Evolutionary conservation across 108 stramenopile species (phyloP).

Genomic region (Cyclotella sp.): DNA sequence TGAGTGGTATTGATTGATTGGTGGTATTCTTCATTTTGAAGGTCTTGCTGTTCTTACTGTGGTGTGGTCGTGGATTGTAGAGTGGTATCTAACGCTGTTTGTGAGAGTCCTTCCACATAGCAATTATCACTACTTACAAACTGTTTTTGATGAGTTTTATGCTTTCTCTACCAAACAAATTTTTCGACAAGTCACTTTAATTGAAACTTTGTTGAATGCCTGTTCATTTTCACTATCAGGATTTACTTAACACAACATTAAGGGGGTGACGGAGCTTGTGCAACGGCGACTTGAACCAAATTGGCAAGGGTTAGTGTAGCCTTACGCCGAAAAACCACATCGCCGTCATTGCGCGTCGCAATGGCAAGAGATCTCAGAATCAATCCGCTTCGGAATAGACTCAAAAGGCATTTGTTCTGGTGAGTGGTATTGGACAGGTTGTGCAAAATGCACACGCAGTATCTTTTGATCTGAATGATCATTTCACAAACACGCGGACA

Average conservation of each 20-base stretch:
- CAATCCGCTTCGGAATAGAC: neutral
- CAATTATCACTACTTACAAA: slow-evolving; percentile 55
- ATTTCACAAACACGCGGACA: neutral
- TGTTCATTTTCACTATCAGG: too few species aligned
- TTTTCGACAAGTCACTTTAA: too few species aligned
- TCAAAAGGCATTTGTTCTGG: neutral
- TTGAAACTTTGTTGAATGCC: too few species aligned
- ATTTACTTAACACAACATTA: neutral
- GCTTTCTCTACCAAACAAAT: neutral
- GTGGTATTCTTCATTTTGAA: slow-evolving; percentile 16
- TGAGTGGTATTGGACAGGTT: slow-evolving; percentile 10
- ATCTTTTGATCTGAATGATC: neutral
- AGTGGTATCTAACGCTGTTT: slow-evolving; percentile 54
- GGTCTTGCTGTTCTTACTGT: slow-evolving; percentile 25
- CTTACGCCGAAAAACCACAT: slow-evolving; percentile 5
- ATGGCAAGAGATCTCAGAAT: neutral
- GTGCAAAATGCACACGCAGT: neutral
- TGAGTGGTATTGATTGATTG: slow-evolving; percentile 12
- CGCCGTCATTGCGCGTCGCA: neutral
- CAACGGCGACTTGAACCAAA: neutral
- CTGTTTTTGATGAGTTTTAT: neutral
- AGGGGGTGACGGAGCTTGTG: neutral
- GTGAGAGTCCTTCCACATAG: slow-evolving; percentile 39
- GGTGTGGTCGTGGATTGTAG: slow-evolving; percentile 23
- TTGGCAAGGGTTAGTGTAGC: neutral